These are phyloP conservation scores for Coemansia sp. DNA, from an alignment of 192 early-diverging fungal species.

Conservation along the genomic window DNA sequence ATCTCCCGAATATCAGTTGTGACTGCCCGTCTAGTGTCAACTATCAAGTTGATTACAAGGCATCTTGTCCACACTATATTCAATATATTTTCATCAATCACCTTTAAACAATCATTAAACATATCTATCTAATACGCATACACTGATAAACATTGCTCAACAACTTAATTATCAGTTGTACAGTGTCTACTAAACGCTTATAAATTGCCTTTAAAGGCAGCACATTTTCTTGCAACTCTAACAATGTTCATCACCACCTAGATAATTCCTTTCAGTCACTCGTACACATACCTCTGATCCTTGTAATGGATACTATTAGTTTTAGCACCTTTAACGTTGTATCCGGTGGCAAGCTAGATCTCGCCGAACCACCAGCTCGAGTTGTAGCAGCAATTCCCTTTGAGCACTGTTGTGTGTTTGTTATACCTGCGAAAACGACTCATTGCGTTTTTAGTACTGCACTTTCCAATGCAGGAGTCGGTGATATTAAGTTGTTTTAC, in stretches of 20 bases:
- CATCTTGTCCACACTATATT: no score
- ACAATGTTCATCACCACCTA: neutral
- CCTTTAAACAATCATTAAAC: no score
- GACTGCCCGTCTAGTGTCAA: neutral
- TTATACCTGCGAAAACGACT: neutral
- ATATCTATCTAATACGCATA: no score
- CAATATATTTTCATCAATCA: no score
- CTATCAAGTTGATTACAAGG: no score
- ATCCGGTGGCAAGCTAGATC: neutral
- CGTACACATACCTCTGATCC: neutral
- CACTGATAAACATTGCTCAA: no score
- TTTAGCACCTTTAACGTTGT: neutral
- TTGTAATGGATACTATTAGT: neutral
- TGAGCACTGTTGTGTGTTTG: neutral
- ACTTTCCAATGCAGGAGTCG: neutral
- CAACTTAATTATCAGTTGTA: no score
- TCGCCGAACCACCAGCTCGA: no score
- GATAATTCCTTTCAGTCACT: neutral
- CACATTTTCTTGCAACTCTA: neutral
- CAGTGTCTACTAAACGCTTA: neutral
- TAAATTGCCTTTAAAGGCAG: neutral
- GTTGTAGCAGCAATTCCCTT: neutral
- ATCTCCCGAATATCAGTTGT: neutral
- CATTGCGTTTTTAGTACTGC: neutral
- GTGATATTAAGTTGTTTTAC: neutral